Evolutionary conservation across 1,284 basidiomycete genomes (phyloP).

Genomic region (Irpex sp.): DNA sequence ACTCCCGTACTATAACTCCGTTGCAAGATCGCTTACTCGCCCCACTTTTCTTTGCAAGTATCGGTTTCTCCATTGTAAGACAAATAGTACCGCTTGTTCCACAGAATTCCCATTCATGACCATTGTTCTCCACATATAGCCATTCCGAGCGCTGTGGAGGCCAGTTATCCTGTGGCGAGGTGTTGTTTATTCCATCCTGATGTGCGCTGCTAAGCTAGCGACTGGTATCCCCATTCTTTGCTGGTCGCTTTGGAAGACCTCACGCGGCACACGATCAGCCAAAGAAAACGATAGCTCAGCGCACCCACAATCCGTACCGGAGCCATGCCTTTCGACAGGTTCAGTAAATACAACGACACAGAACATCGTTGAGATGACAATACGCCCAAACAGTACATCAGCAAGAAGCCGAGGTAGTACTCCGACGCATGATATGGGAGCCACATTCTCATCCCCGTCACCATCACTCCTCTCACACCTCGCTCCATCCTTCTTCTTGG

Average conservation of each 20-base stretch:
- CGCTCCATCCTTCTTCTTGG: conserved; percentile 17
- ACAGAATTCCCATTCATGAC: not conserved
- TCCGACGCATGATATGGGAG: not conserved
- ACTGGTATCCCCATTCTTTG: conserved; percentile 23
- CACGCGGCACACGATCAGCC: not conserved
- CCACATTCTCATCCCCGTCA: not conserved
- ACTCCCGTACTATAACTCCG: conserved; percentile 29
- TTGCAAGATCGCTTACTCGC: conserved; percentile 36
- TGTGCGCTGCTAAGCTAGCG: conserved; percentile 42
- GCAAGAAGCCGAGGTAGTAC: not conserved
- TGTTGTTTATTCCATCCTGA: conserved; percentile 43
- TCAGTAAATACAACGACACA: not conserved
- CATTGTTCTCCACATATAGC: conserved; percentile 20
- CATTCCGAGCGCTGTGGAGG: conserved; percentile 44
- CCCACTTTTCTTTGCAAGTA: conserved; percentile 53
- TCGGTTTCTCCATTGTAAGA: conserved; percentile 45
- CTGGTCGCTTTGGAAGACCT: conserved; percentile 7
- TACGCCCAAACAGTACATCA: not conserved
- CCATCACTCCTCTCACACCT: not conserved
- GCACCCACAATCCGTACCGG: too few relatives aligned
- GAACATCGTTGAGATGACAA: not conserved
- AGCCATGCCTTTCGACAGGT: not conserved
- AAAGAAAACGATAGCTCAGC: too few relatives aligned
- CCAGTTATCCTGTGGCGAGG: conserved; percentile 48
- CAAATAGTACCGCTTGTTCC: too few relatives aligned